Base-by-base conservation (phyloP, 202 grass and related monocot genomes). In the Digitaria exilis region DNA sequence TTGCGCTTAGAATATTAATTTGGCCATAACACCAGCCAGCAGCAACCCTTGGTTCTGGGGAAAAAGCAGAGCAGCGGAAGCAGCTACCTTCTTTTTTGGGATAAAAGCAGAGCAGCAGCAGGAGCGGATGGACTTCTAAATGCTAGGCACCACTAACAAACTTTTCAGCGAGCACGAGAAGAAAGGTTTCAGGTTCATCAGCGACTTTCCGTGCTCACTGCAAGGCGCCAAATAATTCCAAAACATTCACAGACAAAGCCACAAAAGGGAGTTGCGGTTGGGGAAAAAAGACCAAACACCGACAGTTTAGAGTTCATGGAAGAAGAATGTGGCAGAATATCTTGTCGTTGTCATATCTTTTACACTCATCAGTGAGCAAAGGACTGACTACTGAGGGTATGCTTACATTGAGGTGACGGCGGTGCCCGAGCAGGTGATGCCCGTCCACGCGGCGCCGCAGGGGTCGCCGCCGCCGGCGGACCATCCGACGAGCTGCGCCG, bases 361-460 rank as follows among this genome's bases (percentile, higher is more conserved):
- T 11, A 54, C 15, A 61, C 18, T 29, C 34, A 16, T 29, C 19
- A 49, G 37, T 76, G 26, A 60, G 70, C 22, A n/a, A 66, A 6
- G 35, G 35, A 37, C 35, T 37, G 35, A 37, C n/a, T n/a, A n/a
- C n/a, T n/a, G n/a, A 37, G 35, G 37, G 29, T 50, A 41, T 51
- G 30, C 51, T 85, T 89, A 98, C 96, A 99, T 89, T 5, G 89
- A 77, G 76, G 91, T 99, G 75, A 99, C 88, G 48, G 87, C 83
- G 7, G 96, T 94, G 42, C 91, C 91, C 10, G 88, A 86, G 59
- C 96, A 99, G 69, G 96, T 65, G 81, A 99, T 52, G 61, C 96
- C 96, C 82, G 73, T 89, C 96, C 96, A 99, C 11, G 93, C 85
- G 77, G 85, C 74, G 78, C 91, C 87, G 78, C 96, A 99, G n/a